Evolutionary conservation across 2,329 filamentous ascomycete species (phyloP), one percentile per base, ranked within the genome.

Genomic region (Apiospora rasikravindrae): DNA sequence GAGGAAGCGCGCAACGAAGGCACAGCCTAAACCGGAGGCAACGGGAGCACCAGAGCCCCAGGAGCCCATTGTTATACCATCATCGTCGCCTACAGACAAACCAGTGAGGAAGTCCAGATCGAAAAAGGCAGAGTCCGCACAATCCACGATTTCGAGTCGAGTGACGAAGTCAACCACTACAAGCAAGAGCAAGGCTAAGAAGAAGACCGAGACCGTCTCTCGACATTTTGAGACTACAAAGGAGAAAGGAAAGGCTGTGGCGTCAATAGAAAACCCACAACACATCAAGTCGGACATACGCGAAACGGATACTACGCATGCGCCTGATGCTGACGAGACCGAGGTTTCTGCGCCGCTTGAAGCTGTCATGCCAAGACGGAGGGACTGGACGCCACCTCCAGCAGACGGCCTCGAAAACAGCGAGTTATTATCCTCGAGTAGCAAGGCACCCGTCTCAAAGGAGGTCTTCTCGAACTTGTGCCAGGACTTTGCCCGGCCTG

Each of bases 341-440:
- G 42, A 16, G 11, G 16, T 67, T 42, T 33, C 45, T 33, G 33
- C 47, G 29, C 53, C 42, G 10, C 13, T 51, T 66, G 86, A 88
- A 69, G 80, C 79, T 66, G 92, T 92, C 10, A 79, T 88, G 37
- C 84, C 82, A 66, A 85, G 92, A 73, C 86, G 90, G 73, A 77
- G 82, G 19, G 86, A 91, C 72, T 95, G 93, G 93, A 95, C 93
- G 2, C 87, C 90, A 2, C 87, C 90, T 4, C 86, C 84, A 67
- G 78, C 84, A 45, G 84, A 84, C 0, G 80, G 80, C 8, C 80
- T 83, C 0, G 76, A 80, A 45, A 69, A 76, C 7, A 74, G 75
- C 22, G 83, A 83, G 66, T 68, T 82, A 8, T 75, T 77, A 19
- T 82, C 80, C 6, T 79, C 79, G 1, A 64, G 76, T 6, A 73